Evolutionary conservation across 73 alveolate species (phyloP).

Genomic region (Uronychia setigera): DNA sequence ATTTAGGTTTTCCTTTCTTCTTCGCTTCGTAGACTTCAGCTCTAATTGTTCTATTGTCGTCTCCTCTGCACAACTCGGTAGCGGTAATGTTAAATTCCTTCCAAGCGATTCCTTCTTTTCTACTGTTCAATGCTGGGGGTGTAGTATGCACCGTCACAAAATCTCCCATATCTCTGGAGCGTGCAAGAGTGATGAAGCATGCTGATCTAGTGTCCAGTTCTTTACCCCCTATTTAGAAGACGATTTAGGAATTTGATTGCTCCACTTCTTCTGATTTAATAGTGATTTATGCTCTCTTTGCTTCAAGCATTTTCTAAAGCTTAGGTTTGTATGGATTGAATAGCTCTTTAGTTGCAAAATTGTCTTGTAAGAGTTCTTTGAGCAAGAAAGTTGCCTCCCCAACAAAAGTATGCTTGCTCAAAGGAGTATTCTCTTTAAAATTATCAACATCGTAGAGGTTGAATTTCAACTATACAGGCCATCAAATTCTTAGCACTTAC

Average conservation of each 20-base stretch:
- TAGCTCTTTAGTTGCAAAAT: constrained; percentile 23
- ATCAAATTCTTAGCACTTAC: too few relatives aligned
- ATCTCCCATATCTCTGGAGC: constrained; percentile 61
- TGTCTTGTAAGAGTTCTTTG: constrained; percentile 29
- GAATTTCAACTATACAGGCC: constrained; percentile 12
- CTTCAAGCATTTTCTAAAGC: constrained; percentile 21
- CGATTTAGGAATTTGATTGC: constrained; percentile 37
- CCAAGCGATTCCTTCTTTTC: constrained; percentile 39
- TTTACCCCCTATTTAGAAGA: constrained; percentile 10
- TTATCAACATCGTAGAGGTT: constrained; percentile 36
- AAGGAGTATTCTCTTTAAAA: constrained; percentile 17
- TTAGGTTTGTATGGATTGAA: constrained; percentile 22
- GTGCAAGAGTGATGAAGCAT: constrained; percentile 5
- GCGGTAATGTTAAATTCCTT: constrained; percentile 59
- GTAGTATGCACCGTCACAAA: constrained; percentile 37
- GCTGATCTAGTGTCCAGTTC: constrained; percentile 41
- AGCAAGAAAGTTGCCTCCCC: constrained; percentile 41
- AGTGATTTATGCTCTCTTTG: constrained; percentile 35
- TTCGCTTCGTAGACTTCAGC: constrained; percentile 73
- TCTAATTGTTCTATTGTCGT: constrained; percentile 62
- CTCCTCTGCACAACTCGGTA: constrained; percentile 77
- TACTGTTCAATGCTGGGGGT: constrained; percentile 11
- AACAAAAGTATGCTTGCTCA: constrained; percentile 31
- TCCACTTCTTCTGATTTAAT: constrained; percentile 53
- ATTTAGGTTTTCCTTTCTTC: constrained; percentile 56